phyloP scores from a whole-genome alignment of 2,329 filamentous ascomycete genomes.

The Lasiodiplodia theobromae region DNA sequence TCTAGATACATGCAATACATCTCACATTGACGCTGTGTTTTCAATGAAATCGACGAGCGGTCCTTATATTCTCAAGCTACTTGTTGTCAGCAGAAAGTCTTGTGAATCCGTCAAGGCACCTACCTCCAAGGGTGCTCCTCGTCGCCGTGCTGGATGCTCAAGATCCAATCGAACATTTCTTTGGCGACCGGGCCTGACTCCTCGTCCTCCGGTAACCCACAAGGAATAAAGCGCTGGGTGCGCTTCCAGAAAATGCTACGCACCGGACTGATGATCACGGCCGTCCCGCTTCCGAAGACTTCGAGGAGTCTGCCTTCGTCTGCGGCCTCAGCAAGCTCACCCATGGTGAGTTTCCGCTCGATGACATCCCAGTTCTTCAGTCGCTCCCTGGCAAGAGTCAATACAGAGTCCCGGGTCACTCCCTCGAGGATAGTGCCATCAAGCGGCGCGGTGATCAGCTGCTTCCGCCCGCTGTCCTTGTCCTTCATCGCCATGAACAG shows the following conservation, averaged over 20 bases:
- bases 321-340: conserved; percentile 81
- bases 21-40: too few relatives aligned
- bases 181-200: conserved; percentile 88
- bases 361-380: conserved; percentile 88
- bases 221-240: conserved; percentile 70
- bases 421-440: conserved; percentile 97
- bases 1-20: too few relatives aligned
- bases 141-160: conserved; percentile 93
- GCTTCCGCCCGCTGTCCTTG: conserved; percentile 86
- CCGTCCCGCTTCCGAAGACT: conserved; percentile 92
- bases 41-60: too few relatives aligned
- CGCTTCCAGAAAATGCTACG: conserved; percentile 89
- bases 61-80: not conserved
- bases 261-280: conserved; percentile 91
- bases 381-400: conserved; percentile 82
- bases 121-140: conserved; percentile 92
- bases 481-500: conserved; percentile 87
- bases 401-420: conserved; percentile 89
- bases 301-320: conserved; percentile 87
- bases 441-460: conserved; percentile 89
- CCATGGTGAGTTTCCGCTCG: conserved; percentile 93
- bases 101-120: conserved; percentile 32
- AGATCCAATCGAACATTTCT: conserved; percentile 96
- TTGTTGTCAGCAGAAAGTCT: too few relatives aligned
- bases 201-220: conserved; percentile 78